phyloP scores from a whole-genome alignment of 1,139 yeast genomes.

The Magnusiomyces suaveolens region DNA sequence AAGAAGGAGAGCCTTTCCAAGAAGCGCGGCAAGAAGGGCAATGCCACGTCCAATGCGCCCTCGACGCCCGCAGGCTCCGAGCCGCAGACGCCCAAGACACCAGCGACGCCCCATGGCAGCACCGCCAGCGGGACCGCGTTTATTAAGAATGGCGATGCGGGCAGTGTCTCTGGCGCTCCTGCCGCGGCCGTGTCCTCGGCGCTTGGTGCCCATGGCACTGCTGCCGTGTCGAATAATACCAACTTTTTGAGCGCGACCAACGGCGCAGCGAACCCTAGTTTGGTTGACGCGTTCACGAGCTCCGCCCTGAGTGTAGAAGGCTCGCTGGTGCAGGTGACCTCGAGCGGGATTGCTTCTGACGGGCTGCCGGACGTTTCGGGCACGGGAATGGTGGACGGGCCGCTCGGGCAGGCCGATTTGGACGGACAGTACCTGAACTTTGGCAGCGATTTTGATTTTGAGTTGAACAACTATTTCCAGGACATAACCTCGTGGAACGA shows the following conservation, averaged over 20 bases:
- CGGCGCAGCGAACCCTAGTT: neutral
- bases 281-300: neutral
- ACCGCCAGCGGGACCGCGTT: neutral
- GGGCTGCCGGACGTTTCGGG: neutral
- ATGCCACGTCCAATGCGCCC: constrained; percentile 16
- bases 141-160: too few relatives aligned
- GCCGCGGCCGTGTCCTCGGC: too few relatives aligned
- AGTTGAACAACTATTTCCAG: neutral
- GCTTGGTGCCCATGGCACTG: too few relatives aligned
- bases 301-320: neutral
- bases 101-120: constrained; percentile 29
- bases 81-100: constrained; percentile 36
- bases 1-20: constrained; percentile 34
- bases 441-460: constrained; percentile 4
- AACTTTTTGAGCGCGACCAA: neutral
- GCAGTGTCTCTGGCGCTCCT: too few relatives aligned
- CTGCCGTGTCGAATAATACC: neutral
- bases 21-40: constrained; percentile 18
- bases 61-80: constrained; percentile 30
- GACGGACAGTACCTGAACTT: neutral
- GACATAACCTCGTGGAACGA: neutral
- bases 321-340: neutral
- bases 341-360: neutral
- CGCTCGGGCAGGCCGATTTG: neutral
- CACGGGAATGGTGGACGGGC: neutral